Evolutionary conservation across 768 basidiomycete species (phyloP), one percentile per base, ranked within the genome.

Genomic region (Suillus luteus): DNA sequence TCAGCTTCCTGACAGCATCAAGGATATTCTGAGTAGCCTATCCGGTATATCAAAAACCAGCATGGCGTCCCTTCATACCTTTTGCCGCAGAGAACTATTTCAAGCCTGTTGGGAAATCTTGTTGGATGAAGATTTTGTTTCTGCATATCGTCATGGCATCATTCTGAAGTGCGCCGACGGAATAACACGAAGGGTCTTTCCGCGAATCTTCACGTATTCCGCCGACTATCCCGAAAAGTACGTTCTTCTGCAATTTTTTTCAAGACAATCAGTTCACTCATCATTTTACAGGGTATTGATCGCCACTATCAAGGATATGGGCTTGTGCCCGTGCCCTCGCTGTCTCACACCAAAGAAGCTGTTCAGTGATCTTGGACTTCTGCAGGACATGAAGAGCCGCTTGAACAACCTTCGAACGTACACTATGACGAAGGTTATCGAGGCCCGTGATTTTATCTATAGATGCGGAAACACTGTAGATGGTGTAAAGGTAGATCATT

Each of bases 141-240:
- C 60, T 44, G 68, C 55, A 15, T 31, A 61, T 33, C 14, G 54
- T n/a, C 66, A 69, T 59, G 67, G 67, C 4, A 68, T 69, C 11
- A 62, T 69, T n/a, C 59, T 68, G 17, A 58, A 17, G 11, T 69
- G 68, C 31, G 27, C 15, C 38, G 65, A 69, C 55, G 58, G 57
- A 17, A n/a, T 69, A 40, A 19, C n/a, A 46, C 52, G 61, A 17
- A 33, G 68, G 31, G 41, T 69, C 41, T 69, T 60, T 51, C 68
- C 65, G 4, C 5, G 68, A 17, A 65, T 69, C n/a, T 68, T 69
- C 31, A 69, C 57, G 5, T 69, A 68, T 57, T 65, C 64, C 19
- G 68, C 68, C 2, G 67, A 69, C 33, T 69, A 69, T 63, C 68
- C 68, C 0, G 75, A 79, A 55, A 77, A 76, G 78, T 78, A 17